These are phyloP conservation scores for Solanum acaule DNA, from an alignment of 257 asterid genomes.

Conservation along the genomic window DNA sequence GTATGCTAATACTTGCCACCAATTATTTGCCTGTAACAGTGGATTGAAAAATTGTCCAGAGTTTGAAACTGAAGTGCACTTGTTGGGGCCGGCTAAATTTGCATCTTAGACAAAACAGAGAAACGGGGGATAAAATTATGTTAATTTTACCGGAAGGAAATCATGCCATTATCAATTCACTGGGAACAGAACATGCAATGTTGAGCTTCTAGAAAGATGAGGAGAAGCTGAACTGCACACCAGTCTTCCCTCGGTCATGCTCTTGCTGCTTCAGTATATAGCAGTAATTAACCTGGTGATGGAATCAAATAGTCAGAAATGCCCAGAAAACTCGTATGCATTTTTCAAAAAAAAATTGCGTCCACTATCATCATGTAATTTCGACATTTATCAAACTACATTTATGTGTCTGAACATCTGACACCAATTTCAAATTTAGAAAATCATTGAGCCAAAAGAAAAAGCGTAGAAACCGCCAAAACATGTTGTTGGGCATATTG, in stretches of 20 bases:
- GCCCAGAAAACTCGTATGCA: not conserved
- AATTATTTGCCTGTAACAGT: not conserved
- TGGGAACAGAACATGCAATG: not conserved
- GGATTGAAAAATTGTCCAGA: not conserved
- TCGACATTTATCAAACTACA: not conserved
- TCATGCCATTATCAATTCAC: not conserved
- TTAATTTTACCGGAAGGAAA: not conserved
- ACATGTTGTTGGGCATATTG: not conserved
- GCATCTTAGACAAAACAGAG: not conserved
- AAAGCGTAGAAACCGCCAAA: not conserved
- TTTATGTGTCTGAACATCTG: not conserved
- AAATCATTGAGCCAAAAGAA: not conserved
- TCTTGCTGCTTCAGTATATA: constrained; percentile 61
- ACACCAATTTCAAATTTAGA: not conserved
- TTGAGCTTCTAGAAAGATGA: constrained; percentile 36
- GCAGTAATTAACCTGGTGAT: constrained; percentile 71
- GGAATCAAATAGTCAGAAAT: constrained; percentile 11
- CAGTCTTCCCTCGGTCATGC: constrained; percentile 74
- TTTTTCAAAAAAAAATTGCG: not conserved
- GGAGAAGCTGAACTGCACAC: constrained; percentile 91
- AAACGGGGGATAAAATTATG: not conserved
- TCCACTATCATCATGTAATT: not conserved
- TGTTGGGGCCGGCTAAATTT: not conserved
- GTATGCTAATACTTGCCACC: not conserved
- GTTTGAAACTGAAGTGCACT: not conserved